Percentiles rank a stretch among this genome's conserved stretches.
Conservation (phyloP, 1,139 yeast genomes). For the Geotrichum aggregatum region DNA sequence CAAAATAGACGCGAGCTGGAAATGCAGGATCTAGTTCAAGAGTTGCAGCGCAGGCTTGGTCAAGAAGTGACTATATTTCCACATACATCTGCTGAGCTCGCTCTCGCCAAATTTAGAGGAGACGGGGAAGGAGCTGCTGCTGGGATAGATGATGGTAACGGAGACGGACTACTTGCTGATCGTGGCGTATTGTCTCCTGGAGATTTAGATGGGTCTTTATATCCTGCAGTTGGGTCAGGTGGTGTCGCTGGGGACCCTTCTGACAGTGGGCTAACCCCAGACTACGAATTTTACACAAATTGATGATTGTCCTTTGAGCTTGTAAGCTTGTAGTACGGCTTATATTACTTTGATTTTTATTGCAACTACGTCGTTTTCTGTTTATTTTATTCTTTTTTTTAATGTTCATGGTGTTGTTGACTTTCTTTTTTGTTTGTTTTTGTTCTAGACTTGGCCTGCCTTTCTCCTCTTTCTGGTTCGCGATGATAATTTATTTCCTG, state of each 20-base stretch:
- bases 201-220: too few relatives aligned
- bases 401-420: not conserved
- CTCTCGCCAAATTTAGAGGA: slow-evolving; percentile 57
- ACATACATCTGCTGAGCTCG: slow-evolving; percentile 76
- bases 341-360: not conserved
- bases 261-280: slow-evolving; percentile 1
- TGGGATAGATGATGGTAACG: not conserved
- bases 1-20: slow-evolving; percentile 73
- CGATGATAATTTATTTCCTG: too few relatives aligned
- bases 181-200: too few relatives aligned
- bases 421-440: not conserved
- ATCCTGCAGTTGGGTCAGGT: too few relatives aligned
- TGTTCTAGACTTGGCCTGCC: not conserved
- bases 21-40: slow-evolving; percentile 56
- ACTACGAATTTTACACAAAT: not conserved
- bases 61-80: slow-evolving; percentile 48
- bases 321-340: not conserved
- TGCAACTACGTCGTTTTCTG: not conserved
- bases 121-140: not conserved
- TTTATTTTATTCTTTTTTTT: not conserved
- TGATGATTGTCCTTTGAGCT: not conserved
- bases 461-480: not conserved
- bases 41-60: slow-evolving; percentile 46
- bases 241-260: too few relatives aligned
- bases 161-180: not conserved